phyloP scores from a whole-genome alignment of 106 monocot species.

The Dactylorhiza incarnata region DNA sequence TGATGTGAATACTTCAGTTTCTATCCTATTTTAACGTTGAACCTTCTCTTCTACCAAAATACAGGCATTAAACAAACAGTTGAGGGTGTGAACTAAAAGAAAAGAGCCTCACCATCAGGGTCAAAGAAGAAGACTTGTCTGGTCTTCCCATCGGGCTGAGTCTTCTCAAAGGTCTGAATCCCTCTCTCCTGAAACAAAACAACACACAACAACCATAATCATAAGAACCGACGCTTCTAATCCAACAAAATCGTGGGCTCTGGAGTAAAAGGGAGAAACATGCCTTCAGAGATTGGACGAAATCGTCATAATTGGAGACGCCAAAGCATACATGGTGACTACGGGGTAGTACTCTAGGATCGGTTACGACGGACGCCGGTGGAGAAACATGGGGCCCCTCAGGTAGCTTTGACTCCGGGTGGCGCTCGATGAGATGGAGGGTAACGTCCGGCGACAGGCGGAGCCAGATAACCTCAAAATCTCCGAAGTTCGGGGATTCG shows the following conservation, averaged over 20 bases:
- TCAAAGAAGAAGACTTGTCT: slow-evolving; percentile 95
- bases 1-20: no score
- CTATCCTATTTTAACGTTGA: no score
- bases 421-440: slow-evolving; percentile 77
- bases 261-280: not conserved
- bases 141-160: slow-evolving; percentile 75
- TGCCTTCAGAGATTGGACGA: slow-evolving; percentile 48
- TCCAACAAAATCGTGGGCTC: not conserved
- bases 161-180: slow-evolving; percentile 50
- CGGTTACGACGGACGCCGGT: slow-evolving; percentile 9
- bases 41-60: no score
- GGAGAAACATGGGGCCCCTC: slow-evolving; percentile 28
- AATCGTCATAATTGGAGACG: slow-evolving; percentile 59
- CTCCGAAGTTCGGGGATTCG: slow-evolving; percentile 49
- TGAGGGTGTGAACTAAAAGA: not conserved
- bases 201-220: not conserved
- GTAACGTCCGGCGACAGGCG: slow-evolving; percentile 33
- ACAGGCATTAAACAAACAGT: not conserved
- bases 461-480: slow-evolving; percentile 67
- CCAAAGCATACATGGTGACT: slow-evolving; percentile 65
- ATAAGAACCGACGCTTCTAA: not conserved
- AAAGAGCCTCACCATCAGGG: slow-evolving; percentile 52
- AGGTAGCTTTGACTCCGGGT: slow-evolving; percentile 54
- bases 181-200: slow-evolving; percentile 35
- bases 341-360: slow-evolving; percentile 47